phyloP scores from a whole-genome alignment of 1,139 yeast species.

The Lizanozyma gosingica region DNA sequence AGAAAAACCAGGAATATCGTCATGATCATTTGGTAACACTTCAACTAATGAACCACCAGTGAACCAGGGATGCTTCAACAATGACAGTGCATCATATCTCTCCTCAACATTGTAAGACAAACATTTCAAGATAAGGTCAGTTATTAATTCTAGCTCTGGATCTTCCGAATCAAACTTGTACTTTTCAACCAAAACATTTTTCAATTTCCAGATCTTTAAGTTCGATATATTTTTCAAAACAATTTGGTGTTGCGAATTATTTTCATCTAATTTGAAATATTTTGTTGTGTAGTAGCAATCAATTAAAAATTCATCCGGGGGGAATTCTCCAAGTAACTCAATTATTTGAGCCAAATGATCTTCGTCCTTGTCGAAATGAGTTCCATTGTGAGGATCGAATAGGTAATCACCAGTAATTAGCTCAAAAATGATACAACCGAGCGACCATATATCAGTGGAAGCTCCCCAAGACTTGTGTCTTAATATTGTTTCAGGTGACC shows the following conservation, averaged over 20 bases:
- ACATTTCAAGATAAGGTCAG: slow-evolving; percentile 33
- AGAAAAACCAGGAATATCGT: slow-evolving; percentile 22
- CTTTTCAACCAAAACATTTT: slow-evolving; percentile 37
- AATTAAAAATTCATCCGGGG: slow-evolving; percentile 18
- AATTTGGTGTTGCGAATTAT: slow-evolving; percentile 16
- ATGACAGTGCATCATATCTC: slow-evolving; percentile 31
- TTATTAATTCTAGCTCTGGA: slow-evolving; percentile 18
- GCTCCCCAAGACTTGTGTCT: slow-evolving; percentile 43
- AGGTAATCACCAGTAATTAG: slow-evolving; percentile 40
- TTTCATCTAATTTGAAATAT: slow-evolving; percentile 26
- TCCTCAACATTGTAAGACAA: slow-evolving; percentile 24
- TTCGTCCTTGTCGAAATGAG: slow-evolving; percentile 38
- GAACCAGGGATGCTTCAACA: slow-evolving; percentile 36
- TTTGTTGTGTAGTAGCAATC: slow-evolving; percentile 36
- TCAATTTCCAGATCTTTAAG: slow-evolving; percentile 41
- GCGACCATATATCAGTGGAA: slow-evolving; percentile 40
- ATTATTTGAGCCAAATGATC: slow-evolving; percentile 43
- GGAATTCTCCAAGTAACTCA: slow-evolving; percentile 37
- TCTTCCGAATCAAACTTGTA: slow-evolving; percentile 29
- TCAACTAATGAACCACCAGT: slow-evolving; percentile 15
- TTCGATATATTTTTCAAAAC: slow-evolving; percentile 12
- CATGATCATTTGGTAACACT: slow-evolving; percentile 12
- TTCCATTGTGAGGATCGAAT: slow-evolving; percentile 41
- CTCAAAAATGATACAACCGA: slow-evolving; percentile 39
- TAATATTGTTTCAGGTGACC: slow-evolving; percentile 39